Conservation (phyloP, 306 rosid genomes). For the Medicago ruthenica region DNA sequence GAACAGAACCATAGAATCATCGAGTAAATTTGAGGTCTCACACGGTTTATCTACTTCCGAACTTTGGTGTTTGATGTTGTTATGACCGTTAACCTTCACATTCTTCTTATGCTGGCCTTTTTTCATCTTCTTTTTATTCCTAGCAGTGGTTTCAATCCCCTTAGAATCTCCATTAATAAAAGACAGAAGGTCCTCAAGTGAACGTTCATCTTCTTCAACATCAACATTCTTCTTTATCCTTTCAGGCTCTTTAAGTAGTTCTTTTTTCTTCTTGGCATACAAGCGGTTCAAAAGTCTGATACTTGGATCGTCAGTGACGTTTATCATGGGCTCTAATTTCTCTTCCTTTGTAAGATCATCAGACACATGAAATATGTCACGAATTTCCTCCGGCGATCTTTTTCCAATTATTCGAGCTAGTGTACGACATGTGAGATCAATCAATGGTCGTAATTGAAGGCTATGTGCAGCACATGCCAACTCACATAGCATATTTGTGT, state of each 20-base stretch:
- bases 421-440: constrained; percentile 95
- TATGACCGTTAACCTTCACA: constrained; percentile 75
- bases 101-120: constrained; percentile 71
- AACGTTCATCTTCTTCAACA: constrained; percentile 89
- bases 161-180: constrained; percentile 92
- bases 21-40: constrained; percentile 58
- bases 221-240: constrained; percentile 94
- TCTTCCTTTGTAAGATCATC: constrained; percentile 99
- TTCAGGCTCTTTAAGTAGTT: constrained; percentile 74
- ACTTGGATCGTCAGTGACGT: constrained; percentile 91
- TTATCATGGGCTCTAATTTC: constrained; percentile 88
- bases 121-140: constrained; percentile 86
- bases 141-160: constrained; percentile 62
- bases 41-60: constrained; percentile 18
- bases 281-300: constrained; percentile 93
- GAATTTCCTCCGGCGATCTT: constrained; percentile 94
- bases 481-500: constrained; percentile 89
- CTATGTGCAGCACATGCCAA: constrained; percentile 97
- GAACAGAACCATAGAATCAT: constrained; percentile 51
- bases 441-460: constrained; percentile 90
- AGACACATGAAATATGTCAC: constrained; percentile 95
- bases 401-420: constrained; percentile 99
- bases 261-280: constrained; percentile 97
- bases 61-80: constrained; percentile 50
- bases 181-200: constrained; percentile 92